phyloP scores from a whole-genome alignment of 768 basidiomycete genomes.

The Lactarius psammicola region DNA sequence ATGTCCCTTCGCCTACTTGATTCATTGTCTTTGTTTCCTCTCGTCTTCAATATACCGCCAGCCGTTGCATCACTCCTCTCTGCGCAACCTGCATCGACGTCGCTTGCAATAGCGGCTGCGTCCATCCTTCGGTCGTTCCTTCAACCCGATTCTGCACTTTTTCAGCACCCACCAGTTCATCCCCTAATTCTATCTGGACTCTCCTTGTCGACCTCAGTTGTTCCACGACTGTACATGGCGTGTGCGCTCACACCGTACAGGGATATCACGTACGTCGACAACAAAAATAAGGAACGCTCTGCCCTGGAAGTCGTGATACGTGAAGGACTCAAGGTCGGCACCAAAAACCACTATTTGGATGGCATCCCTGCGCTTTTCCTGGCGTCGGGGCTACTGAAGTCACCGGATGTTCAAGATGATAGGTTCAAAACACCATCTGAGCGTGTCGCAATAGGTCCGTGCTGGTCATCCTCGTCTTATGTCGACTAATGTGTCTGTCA shows the following conservation, averaged over 20 bases:
- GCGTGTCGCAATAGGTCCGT: conserved; percentile 59
- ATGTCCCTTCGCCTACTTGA: conserved; percentile 73
- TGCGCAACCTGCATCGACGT: conserved; percentile 38
- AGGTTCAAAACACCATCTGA: conserved; percentile 45
- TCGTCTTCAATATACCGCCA: conserved; percentile 60
- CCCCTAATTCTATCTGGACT: conserved; percentile 43
- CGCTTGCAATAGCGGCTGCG: conserved; percentile 52
- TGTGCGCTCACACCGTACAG: conserved; percentile 72
- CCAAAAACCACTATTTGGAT: conserved; percentile 72
- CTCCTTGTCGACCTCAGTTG: conserved; percentile 40
- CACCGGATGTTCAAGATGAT: conserved; percentile 37
- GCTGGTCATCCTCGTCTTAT: background rate
- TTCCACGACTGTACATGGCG: conserved; percentile 74
- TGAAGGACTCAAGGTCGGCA: conserved; percentile 82
- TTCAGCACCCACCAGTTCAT: conserved; percentile 46
- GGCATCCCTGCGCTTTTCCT: conserved; percentile 68
- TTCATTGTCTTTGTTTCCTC: conserved; percentile 63
- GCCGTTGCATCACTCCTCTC: conserved; percentile 48
- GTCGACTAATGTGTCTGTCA: conserved; percentile 1
- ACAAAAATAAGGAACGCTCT: conserved; percentile 59
- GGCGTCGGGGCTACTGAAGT: conserved; percentile 47
- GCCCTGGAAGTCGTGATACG: conserved; percentile 70
- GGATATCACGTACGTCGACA: conserved; percentile 55
- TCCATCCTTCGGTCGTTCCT: conserved; percentile 57
- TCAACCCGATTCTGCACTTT: conserved; percentile 30